Evolutionary conservation across 2,329 filamentous ascomycete genomes (phyloP).

Genomic region (Diatrype stigma): DNA sequence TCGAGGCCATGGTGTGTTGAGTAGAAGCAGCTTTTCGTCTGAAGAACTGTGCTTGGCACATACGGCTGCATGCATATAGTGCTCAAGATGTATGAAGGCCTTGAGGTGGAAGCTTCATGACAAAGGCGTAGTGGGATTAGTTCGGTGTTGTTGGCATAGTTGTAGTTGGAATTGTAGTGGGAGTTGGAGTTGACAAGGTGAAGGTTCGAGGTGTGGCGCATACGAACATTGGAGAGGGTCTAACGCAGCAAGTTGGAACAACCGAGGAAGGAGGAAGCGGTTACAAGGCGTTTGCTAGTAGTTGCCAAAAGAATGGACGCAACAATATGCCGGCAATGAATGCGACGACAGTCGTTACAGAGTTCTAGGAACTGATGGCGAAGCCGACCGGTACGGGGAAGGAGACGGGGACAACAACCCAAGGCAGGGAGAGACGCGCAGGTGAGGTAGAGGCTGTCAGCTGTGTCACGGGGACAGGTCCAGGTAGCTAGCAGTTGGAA

Average conservation of each 20-base stretch:
- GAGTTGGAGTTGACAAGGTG: not conserved
- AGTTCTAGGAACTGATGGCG: not conserved
- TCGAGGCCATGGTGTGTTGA: constrained; percentile 32
- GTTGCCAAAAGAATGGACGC: not conserved
- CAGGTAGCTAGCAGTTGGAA: not conserved
- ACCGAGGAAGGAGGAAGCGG: not conserved
- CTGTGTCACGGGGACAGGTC: not conserved
- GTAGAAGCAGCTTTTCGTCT: constrained; percentile 5
- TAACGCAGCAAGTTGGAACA: not conserved
- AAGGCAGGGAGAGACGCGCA: not conserved
- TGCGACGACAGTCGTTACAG: not conserved
- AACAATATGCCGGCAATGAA: not conserved
- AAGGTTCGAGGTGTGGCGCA: not conserved
- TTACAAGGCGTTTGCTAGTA: no score
- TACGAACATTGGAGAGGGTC: not conserved
- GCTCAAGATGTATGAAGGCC: constrained; percentile 2
- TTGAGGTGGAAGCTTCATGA: constrained; percentile 9
- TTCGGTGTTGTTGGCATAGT: constrained; percentile 13
- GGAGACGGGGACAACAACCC: not conserved
- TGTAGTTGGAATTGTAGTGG: not conserved
- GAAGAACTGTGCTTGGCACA: not conserved
- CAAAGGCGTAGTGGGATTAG: constrained; percentile 10
- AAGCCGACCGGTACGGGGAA: not conserved
- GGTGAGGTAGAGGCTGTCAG: not conserved
- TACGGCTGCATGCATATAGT: constrained; percentile 13